These are phyloP conservation scores for Mortierella claussenii DNA, from an alignment of 192 early-diverging fungal species.

Conservation along the genomic window DNA sequence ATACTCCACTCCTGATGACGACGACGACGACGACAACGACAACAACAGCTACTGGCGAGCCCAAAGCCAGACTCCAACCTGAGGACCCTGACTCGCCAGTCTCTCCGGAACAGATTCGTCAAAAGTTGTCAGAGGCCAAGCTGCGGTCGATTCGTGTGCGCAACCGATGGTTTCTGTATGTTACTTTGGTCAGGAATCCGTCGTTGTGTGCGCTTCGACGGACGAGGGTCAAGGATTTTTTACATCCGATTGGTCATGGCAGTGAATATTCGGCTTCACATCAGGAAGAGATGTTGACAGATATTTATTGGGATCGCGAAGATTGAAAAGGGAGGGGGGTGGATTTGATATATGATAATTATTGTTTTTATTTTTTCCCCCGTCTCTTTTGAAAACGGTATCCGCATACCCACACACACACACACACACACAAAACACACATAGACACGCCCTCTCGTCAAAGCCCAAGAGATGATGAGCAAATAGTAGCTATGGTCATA, in stretches of 20 bases:
- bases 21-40: too few species aligned
- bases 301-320: conserved; percentile 48
- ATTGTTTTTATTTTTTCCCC: not conserved
- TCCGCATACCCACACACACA: too few species aligned
- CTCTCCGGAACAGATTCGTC: conserved; percentile 30
- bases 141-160: conserved; percentile 41
- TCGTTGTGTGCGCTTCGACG: conserved; percentile 18
- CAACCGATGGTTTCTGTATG: conserved; percentile 44
- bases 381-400: too few species aligned
- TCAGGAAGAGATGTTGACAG: conserved; percentile 27
- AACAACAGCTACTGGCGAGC: too few species aligned
- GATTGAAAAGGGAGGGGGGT: conserved; percentile 3
- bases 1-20: conserved; percentile 18
- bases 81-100: conserved; percentile 12
- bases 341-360: not conserved
- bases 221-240: conserved; percentile 18
- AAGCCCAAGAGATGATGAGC: too few species aligned
- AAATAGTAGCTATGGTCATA: too few species aligned
- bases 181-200: conserved; percentile 40
- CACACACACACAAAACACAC: too few species aligned
- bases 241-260: conserved; percentile 37
- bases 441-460: too few species aligned
- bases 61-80: not conserved
- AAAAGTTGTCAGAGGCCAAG: conserved; percentile 32
- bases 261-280: conserved; percentile 14